Evolutionary conservation across 495 filamentous ascomycete species (phyloP), one percentile per base, ranked within the genome.

Genomic region (Trypethelium eluteriae): DNA sequence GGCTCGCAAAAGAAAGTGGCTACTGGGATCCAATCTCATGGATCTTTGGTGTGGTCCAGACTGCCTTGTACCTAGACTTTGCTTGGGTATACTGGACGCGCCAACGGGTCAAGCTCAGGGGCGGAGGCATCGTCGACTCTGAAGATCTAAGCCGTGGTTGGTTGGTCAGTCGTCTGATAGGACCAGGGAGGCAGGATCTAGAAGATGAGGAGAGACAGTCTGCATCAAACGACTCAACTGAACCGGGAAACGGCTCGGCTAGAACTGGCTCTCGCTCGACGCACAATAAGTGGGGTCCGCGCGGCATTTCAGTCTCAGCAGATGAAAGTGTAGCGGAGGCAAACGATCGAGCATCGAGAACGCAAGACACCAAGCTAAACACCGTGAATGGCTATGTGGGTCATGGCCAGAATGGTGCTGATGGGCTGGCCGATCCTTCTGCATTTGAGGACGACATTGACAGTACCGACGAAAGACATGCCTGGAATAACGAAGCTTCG

Each of bases 51-150:
- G 78, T 96, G 68, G 79, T 98, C 36, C 95, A 98, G 78, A 97
- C 93, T 0, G 85, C 86, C 2, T 84, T 98, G 63, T 97, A 98
- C 74, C 73, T 92, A 69, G 95, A 98, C 75, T 98, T 98, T 74
- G 91, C 89, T 35, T 97, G 93, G 92, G 91, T 98, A 0, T 98
- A 98, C 79, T 96, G 89, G 79, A 88, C 88, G 3, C 83, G 94
- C 44, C 95, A 98, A 78, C 84, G 91, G 41, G 93, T 98, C 71
- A 97, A 97, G 84, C 87, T 98, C 3, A 84, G 94, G 56, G 87
- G 88, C 67, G 93, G 93, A 66, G 92, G 91, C 2, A 83, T 98
- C 18, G 90, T 98, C n/a, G 94, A 98, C 73, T 87, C 86, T 5
- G 93, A 97, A 56, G 94, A 98, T 74, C 82, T 93, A 64, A 80